Evolutionary conservation across 1,284 basidiomycete species (phyloP).

Genomic region (Cryptococcus sp.): DNA sequence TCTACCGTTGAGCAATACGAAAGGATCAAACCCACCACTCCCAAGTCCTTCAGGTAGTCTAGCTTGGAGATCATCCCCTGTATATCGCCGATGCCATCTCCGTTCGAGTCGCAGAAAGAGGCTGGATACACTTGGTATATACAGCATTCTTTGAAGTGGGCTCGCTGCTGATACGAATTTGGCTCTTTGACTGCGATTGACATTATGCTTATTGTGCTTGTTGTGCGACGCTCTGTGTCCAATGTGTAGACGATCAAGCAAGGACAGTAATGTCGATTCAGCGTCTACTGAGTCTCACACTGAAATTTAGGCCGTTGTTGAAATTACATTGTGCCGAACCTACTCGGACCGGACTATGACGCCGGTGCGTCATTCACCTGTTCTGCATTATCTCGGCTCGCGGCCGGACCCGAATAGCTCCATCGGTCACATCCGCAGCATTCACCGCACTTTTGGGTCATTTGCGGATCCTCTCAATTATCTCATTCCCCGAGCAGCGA

Average conservation of each 20-base stretch:
- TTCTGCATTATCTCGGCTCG: too few species aligned
- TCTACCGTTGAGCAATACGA: too few species aligned
- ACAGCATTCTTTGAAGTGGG: conserved; percentile 12
- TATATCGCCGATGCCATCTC: conserved; percentile 75
- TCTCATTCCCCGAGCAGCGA: too few species aligned
- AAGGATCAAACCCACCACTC: conserved; percentile 59
- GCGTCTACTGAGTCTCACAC: too few species aligned
- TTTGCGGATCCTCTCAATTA: too few species aligned
- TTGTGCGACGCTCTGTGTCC: background rate
- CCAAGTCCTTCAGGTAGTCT: conserved; percentile 70
- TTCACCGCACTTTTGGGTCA: too few species aligned
- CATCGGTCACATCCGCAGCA: too few species aligned
- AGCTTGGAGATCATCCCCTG: conserved; percentile 66
- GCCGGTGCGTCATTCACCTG: too few species aligned
- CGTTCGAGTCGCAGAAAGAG: conserved; percentile 69
- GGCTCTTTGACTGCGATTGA: background rate
- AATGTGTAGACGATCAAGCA: background rate
- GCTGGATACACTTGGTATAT: conserved; percentile 19
- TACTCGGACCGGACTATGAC: too few species aligned
- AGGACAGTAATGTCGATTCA: background rate
- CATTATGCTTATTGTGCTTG: background rate
- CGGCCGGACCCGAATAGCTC: too few species aligned
- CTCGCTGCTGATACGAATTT: conserved; percentile 5
- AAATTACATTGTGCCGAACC: too few species aligned
- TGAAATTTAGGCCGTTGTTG: too few species aligned